A percentile compares a stretch with the other conserved stretches of the same genome.
Conservation (phyloP, 164 flowering plant genomes). For the Chloranthus sessilifolius region DNA sequence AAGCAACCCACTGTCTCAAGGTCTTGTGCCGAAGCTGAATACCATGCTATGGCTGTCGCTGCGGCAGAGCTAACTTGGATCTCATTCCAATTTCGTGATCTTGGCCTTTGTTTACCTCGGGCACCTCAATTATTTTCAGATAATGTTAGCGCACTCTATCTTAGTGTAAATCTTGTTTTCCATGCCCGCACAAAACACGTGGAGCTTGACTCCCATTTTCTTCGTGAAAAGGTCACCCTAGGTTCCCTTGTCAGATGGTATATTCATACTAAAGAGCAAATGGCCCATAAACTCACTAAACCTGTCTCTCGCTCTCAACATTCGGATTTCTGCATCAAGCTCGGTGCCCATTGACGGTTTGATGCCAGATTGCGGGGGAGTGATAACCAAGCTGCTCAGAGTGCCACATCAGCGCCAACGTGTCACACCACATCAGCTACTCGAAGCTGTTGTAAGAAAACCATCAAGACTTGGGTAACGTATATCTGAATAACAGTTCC, state of each 20-base stretch:
- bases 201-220: neutral
- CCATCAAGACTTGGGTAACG: too few species aligned
- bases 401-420: too few species aligned
- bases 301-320: neutral
- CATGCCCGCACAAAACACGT: neutral
- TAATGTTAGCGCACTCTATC: neutral
- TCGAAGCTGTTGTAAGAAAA: too few species aligned
- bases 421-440: too few species aligned
- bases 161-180: neutral
- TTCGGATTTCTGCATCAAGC: too few species aligned
- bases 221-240: neutral
- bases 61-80: neutral
- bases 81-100: neutral
- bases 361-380: too few species aligned
- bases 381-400: too few species aligned
- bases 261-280: neutral
- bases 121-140: neutral
- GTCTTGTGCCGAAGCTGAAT: neutral
- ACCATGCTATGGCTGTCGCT: neutral
- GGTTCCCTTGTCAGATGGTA: neutral
- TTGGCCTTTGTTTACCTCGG: neutral
- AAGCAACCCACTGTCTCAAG: neutral
- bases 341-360: too few species aligned
- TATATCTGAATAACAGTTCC: too few species aligned
- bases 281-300: neutral